phyloP scores from a whole-genome alignment of 345 rosid genomes.

The Crucihimalaya himalaica region DNA sequence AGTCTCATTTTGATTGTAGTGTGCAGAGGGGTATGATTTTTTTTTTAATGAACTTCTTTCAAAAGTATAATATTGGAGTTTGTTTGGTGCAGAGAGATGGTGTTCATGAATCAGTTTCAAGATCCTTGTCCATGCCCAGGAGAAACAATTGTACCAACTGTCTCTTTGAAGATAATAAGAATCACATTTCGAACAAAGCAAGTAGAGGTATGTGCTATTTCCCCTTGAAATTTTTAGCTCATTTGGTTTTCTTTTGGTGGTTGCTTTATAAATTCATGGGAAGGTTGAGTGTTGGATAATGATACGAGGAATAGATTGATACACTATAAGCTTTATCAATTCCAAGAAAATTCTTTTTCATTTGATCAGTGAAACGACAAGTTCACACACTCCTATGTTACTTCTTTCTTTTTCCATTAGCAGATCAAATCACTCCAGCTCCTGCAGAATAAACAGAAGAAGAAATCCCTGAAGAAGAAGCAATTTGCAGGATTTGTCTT shows the following conservation, averaged over 20 bases:
- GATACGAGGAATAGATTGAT: slow-evolving; percentile 6
- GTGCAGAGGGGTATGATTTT: not conserved
- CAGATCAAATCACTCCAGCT: slow-evolving; percentile 67
- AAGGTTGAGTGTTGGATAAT: slow-evolving; percentile 4
- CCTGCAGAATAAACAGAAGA: slow-evolving; percentile 64
- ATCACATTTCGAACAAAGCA: slow-evolving; percentile 42
- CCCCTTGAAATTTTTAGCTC: not conserved
- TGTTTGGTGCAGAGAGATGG: slow-evolving; percentile 61
- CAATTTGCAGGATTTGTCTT: slow-evolving; percentile 87
- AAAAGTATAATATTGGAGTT: slow-evolving; percentile 1
- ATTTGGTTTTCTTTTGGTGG: not conserved
- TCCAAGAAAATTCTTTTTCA: not conserved
- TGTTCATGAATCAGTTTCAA: slow-evolving; percentile 55
- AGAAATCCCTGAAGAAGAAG: slow-evolving; percentile 98
- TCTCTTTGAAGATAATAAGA: slow-evolving; percentile 55
- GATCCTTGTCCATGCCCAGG: slow-evolving; percentile 78
- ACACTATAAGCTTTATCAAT: not conserved
- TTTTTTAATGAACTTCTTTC: not conserved
- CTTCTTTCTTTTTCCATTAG: slow-evolving; percentile 25
- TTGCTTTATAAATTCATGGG: not conserved
- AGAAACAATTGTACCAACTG: slow-evolving; percentile 72
- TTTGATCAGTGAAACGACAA: not conserved
- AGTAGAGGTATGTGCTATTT: slow-evolving; percentile 48
- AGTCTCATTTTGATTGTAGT: not conserved
- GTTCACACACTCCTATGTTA: too few species aligned